Conservation (phyloP, 2,329 filamentous ascomycete species). For the Sclerotinia trifoliorum region DNA sequence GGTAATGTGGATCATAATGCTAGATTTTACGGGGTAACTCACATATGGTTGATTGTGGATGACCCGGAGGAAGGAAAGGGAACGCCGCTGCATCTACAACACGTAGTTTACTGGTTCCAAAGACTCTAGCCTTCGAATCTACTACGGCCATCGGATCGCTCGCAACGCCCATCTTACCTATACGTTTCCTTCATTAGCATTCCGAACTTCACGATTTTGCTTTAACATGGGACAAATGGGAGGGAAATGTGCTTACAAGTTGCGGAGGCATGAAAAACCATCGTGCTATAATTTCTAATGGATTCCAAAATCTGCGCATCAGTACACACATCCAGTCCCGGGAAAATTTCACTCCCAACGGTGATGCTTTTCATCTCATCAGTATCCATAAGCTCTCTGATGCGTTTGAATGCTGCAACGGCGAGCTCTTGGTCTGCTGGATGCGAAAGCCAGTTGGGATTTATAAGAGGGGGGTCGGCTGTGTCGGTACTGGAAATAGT, state of each 20-base stretch:
- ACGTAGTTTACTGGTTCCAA: constrained; percentile 25
- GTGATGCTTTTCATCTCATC: background rate
- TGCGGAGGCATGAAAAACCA: background rate
- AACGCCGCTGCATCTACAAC: constrained; percentile 33
- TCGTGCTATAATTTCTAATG: constrained; percentile 23
- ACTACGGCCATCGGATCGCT: constrained; percentile 41
- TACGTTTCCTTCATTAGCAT: no score
- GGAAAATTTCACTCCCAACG: background rate
- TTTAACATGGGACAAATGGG: no score
- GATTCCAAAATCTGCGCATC: constrained; percentile 27
- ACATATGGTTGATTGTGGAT: constrained; percentile 35
- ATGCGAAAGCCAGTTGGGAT: constrained; percentile 48
- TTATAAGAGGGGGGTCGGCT: constrained; percentile 41
- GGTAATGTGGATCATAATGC: background rate
- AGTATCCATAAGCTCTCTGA: constrained; percentile 37
- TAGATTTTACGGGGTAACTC: background rate
- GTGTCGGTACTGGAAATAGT: constrained; percentile 42
- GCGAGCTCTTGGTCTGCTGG: constrained; percentile 46
- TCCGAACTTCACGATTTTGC: no score
- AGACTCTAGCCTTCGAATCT: constrained; percentile 28
- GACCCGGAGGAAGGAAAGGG: constrained; percentile 41
- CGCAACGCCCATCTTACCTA: constrained; percentile 48
- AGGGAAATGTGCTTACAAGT: background rate
- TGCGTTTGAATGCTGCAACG: constrained; percentile 45
- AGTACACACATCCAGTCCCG: background rate